A percentile compares a stretch with the other conserved stretches of the same genome.
Conservation (phyloP, 345 rosid genomes). For the Brassica incana region DNA sequence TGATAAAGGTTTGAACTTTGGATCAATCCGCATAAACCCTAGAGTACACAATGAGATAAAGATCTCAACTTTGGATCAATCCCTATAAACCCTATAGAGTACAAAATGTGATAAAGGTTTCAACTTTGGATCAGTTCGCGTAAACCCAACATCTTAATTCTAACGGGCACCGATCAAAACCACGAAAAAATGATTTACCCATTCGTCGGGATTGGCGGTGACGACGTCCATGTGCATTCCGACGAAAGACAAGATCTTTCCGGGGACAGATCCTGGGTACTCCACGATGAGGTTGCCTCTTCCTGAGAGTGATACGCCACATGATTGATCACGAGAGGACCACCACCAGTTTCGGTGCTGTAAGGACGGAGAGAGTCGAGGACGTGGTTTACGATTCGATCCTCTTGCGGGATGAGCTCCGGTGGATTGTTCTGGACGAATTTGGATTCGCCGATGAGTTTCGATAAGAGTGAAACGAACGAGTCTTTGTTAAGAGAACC, state of each 20-base stretch:
- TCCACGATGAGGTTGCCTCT: constrained; percentile 96
- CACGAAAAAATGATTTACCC: constrained; percentile 47
- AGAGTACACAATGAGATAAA: not conserved
- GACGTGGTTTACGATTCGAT: constrained; percentile 75
- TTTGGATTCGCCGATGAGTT: constrained; percentile 81
- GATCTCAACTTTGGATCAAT: not conserved
- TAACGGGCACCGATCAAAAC: not conserved
- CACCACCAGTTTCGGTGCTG: constrained; percentile 82
- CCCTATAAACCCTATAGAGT: too few species aligned
- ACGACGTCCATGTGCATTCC: constrained; percentile 99
- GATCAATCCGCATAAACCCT: not conserved
- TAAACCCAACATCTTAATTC: not conserved
- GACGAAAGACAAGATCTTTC: constrained; percentile 88
- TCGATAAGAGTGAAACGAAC: constrained; percentile 65
- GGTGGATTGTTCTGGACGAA: constrained; percentile 93
- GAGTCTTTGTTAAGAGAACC: constrained; percentile 67
- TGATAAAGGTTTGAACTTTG: not conserved
- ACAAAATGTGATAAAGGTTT: too few species aligned
- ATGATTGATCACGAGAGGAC: constrained; percentile 76
- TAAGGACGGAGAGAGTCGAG: constrained; percentile 72
- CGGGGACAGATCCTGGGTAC: constrained; percentile 86
- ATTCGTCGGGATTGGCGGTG: constrained; percentile 88
- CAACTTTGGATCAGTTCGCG: too few species aligned
- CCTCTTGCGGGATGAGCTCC: constrained; percentile 83
- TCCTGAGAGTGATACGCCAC: constrained; percentile 64